Evolutionary conservation across 495 filamentous ascomycete genomes (phyloP), one percentile per base, ranked within the genome.

Genomic region (Penicillium ucsense): DNA sequence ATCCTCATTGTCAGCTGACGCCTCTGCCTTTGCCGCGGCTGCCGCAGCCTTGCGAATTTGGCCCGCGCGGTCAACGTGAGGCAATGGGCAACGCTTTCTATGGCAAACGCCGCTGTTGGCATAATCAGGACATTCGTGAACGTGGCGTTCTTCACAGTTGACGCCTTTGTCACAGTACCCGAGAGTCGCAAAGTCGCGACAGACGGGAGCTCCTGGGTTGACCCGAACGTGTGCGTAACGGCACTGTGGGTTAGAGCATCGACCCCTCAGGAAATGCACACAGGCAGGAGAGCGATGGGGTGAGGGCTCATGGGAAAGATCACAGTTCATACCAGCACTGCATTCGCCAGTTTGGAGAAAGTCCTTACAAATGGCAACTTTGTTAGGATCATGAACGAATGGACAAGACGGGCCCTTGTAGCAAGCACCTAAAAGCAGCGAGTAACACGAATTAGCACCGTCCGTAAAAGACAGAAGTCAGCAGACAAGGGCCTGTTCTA

Each of bases 121-220:
- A 72, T 94, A 95, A 62, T 96, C 87, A 39, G 92, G 92, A 60
- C 92, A 98, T 62, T 96, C 92, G 65, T 79, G 71, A 46, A 87
- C 82, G 66, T 98, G 92, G 51, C 88, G 86, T 50, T 94, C 82
- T 48, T 81, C 60, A 61, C 92, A 98, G 38, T 70, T 62, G 37
- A 74, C 74, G 39, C 92, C 92, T 61, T 88, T 86, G 46, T 86
- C 83, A 71, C 92, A 98, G 61, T 92, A 96, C 37, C 92, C 92
- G 55, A 94, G 75, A 11, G 79, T 80, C 12, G 86, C 90, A 69
- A 98, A 98, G 8, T 78, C 59, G 48, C 83, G 80, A 62, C 92
- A 98, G 44, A 96, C 86, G 6, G 78, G 83, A 35, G 91, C 88
- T 54, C 79, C 75, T 53, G 88, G 82, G 56, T 85, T 85, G 58